These are phyloP conservation scores for Aaosphaeria arxii DNA, from an alignment of 2,329 filamentous ascomycete species.

Conservation along the genomic window DNA sequence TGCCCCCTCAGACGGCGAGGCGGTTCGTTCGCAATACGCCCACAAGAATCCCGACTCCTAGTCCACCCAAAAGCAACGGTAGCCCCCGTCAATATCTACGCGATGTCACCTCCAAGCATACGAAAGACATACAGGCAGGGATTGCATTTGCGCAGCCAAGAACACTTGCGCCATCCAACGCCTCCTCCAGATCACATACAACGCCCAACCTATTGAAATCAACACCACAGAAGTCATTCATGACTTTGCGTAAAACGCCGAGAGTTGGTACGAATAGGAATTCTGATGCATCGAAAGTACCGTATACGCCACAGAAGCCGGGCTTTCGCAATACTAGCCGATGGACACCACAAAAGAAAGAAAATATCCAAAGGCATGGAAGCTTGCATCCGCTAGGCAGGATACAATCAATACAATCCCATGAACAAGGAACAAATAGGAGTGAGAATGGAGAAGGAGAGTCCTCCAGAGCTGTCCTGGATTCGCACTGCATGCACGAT, in stretches of 20 bases:
- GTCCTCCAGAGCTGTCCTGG: too few relatives aligned
- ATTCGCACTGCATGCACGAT: too few relatives aligned
- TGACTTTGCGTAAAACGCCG: too few relatives aligned
- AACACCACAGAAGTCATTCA: too few relatives aligned
- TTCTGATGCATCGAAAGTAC: neutral
- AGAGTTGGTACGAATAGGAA: constrained; percentile 10
- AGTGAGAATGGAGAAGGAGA: too few relatives aligned
- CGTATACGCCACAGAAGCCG: too few relatives aligned
- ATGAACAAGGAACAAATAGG: too few relatives aligned
- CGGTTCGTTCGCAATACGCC: neutral
- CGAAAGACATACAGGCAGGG: constrained; percentile 15
- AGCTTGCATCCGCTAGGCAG: too few relatives aligned
- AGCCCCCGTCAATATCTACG: constrained; percentile 25
- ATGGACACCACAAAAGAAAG: too few relatives aligned
- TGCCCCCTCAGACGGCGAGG: neutral
- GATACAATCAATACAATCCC: too few relatives aligned
- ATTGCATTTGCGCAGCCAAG: constrained; percentile 9
- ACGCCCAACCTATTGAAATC: constrained; percentile 17
- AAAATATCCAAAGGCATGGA: too few relatives aligned
- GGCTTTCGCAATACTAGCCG: too few relatives aligned
- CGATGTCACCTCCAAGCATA: constrained; percentile 11
- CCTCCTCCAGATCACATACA: constrained; percentile 24
- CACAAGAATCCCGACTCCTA: constrained; percentile 6
- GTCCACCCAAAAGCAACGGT: constrained; percentile 4
- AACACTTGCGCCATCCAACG: constrained; percentile 9